Evolutionary conservation across 2,329 filamentous ascomycete species (phyloP), one percentile per base, ranked within the genome.

Genomic region (Coniochaeta ligniaria): DNA sequence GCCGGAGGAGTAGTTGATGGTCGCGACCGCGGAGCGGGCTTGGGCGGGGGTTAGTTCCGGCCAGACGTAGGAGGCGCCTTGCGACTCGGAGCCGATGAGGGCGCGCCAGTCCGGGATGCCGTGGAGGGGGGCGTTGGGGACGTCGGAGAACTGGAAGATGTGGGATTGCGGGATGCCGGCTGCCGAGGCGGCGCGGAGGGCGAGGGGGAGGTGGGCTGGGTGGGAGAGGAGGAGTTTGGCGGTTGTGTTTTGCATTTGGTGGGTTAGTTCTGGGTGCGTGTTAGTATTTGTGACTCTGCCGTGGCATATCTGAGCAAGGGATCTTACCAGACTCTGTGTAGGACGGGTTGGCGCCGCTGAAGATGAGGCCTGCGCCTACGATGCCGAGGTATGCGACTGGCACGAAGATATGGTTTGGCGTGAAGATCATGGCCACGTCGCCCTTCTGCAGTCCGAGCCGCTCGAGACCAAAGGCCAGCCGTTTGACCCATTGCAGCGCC

Each of bases 331-430:
- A 71, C 16, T 76, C 70, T 1, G 79, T 83, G 64, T 81, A 83
- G 11, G 73, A 72, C 16, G 82, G 80, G 65, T 83, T 84, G 5
- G 77, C 79, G 22, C 80, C 82, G 58, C 77, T 83, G 69, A 85
- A 85, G 24, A 80, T 75, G 61, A 74, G 78, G 3, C 81, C 80
- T 24, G 76, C 75, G 0, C 81, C 82, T 1, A 82, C 77, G 43
- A 82, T 77, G 2, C 80, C 82, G 6, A 84, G 71, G 65, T 83
- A 84, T 16, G 79, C 78, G 4, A 79, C 78, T 0, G 82, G 82
- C 1, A 84, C 76, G 63, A 80, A 82, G 43, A 85, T 78, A 63
- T 83, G 79, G 66, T 84, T 85, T 2, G 78, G 76, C 0, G 79
- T 79, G 65, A 79, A 81, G 50, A 83, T 75, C 74, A 84, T 75